Conservation (phyloP, 768 basidiomycete species). For the Calocybe gangraenosa region DNA sequence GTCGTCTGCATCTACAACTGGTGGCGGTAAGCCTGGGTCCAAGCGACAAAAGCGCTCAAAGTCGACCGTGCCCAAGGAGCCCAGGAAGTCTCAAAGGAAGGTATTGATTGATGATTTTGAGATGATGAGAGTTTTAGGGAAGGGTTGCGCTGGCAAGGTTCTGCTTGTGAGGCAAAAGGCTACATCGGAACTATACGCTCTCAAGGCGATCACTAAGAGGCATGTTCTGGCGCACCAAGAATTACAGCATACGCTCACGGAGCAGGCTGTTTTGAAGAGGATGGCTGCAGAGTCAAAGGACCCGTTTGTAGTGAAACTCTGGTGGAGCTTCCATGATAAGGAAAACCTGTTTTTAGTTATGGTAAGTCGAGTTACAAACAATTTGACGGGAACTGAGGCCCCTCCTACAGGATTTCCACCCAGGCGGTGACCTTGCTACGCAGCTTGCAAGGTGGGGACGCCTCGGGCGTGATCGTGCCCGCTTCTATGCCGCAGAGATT, state of each 20-base stretch:
- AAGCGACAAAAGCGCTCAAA: conserved; percentile 50
- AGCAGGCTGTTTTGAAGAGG: conserved; percentile 91
- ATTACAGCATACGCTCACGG: conserved; percentile 92
- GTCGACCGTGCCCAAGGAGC: conserved; percentile 43
- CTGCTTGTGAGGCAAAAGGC: conserved; percentile 82
- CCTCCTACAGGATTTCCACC: conserved; percentile 75
- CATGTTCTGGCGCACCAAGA: conserved; percentile 97
- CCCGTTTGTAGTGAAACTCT: conserved; percentile 93
- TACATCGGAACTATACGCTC: conserved; percentile 72
- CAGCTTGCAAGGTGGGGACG: conserved; percentile 96
- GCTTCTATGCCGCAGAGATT: conserved; percentile 97
- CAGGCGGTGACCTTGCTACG: conserved; percentile 94
- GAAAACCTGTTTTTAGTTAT: conserved; percentile 97
- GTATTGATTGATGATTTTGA: conserved; percentile 90
- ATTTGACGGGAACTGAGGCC: conserved; percentile 9
- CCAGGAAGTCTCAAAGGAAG: conserved; percentile 62
- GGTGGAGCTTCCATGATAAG: conserved; percentile 98
- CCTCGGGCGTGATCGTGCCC: conserved; percentile 86
- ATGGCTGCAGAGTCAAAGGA: conserved; percentile 88
- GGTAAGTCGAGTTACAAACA: conserved; percentile 39
- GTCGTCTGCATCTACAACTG: conserved; percentile 63
- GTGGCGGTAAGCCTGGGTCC: conserved; percentile 27
- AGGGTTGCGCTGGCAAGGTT: conserved; percentile 97
- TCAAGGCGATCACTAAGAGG: conserved; percentile 97
- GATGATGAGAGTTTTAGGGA: conserved; percentile 94